These are phyloP conservation scores for Podospora anserina DNA, from an alignment of 495 filamentous ascomycete genomes.

Conservation along the genomic window DNA sequence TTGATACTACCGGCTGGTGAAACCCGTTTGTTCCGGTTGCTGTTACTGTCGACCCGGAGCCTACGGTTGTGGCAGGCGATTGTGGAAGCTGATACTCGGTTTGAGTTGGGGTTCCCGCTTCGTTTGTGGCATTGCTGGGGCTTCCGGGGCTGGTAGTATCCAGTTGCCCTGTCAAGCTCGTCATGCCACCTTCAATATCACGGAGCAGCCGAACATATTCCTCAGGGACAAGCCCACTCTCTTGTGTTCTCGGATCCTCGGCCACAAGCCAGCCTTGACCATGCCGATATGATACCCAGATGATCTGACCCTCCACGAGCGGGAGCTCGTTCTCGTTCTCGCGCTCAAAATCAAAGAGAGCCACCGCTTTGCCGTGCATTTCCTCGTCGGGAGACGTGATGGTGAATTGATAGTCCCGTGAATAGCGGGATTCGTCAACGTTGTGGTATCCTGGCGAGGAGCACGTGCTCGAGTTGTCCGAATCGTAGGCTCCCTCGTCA, in stretches of 20 bases:
- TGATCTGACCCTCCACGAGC: slow-evolving; percentile 88
- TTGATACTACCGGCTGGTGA: slow-evolving; percentile 65
- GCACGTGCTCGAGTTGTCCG: slow-evolving; percentile 56
- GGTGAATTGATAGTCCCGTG: slow-evolving; percentile 88
- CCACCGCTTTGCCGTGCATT: slow-evolving; percentile 95
- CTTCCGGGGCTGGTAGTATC: slow-evolving; percentile 41
- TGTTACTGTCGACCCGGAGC: slow-evolving; percentile 25
- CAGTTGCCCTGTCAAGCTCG: slow-evolving; percentile 48
- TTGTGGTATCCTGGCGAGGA: slow-evolving; percentile 49
- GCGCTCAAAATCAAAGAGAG: slow-evolving; percentile 87
- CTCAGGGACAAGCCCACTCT: slow-evolving; percentile 86
- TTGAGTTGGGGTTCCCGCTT: slow-evolving; percentile 56
- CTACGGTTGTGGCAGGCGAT: slow-evolving; percentile 42
- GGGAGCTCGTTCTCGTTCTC: slow-evolving; percentile 97
- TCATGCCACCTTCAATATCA: slow-evolving; percentile 74
- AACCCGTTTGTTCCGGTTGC: slow-evolving; percentile 45
- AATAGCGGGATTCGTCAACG: slow-evolving; percentile 67
- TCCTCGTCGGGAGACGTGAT: slow-evolving; percentile 95
- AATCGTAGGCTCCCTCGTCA: slow-evolving; percentile 55
- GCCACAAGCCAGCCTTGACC: slow-evolving; percentile 97
- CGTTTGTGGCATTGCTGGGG: slow-evolving; percentile 33
- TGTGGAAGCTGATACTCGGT: slow-evolving; percentile 48
- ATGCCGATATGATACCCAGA: slow-evolving; percentile 93
- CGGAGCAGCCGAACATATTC: slow-evolving; percentile 92
- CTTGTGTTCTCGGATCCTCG: slow-evolving; percentile 85